Percentiles rank a stretch among this genome's conserved stretches.
Evolutionary conservation across 169 alveolate genomes (phyloP).

Genomic region (Perkinsus olseni): DNA sequence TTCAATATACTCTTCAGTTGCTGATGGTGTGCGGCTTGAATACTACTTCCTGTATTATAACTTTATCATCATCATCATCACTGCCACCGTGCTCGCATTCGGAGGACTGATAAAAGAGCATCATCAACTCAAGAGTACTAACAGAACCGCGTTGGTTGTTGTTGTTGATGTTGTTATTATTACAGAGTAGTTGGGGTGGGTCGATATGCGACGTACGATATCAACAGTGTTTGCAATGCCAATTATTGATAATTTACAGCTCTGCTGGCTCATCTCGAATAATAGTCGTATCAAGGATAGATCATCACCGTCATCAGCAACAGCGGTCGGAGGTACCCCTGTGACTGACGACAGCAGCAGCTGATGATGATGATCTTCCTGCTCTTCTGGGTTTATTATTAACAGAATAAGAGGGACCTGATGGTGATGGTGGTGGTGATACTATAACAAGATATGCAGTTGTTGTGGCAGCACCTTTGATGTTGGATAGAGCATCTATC

Average conservation of each 20-base stretch:
- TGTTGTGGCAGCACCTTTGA: too few species aligned
- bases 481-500: not conserved
- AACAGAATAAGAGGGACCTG: too few species aligned
- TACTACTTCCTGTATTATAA: not conserved
- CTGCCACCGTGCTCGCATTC: too few species aligned
- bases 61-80: too few species aligned
- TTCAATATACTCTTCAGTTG: not conserved
- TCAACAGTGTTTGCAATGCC: not conserved
- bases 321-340: too few species aligned
- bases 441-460: too few species aligned
- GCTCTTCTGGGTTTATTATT: too few species aligned
- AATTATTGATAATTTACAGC: not conserved
- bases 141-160: too few species aligned
- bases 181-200: not conserved
- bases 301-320: not conserved
- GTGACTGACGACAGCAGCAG: too few species aligned
- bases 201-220: not conserved
- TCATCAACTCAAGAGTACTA: too few species aligned
- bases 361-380: too few species aligned
- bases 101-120: not conserved
- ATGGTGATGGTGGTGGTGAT: too few species aligned
- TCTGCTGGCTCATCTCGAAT: not conserved
- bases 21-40: not conserved
- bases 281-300: not conserved
- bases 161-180: not conserved